Evolutionary conservation across 139 green algal genomes (phyloP).

Genomic region (Chlorella sp.): DNA sequence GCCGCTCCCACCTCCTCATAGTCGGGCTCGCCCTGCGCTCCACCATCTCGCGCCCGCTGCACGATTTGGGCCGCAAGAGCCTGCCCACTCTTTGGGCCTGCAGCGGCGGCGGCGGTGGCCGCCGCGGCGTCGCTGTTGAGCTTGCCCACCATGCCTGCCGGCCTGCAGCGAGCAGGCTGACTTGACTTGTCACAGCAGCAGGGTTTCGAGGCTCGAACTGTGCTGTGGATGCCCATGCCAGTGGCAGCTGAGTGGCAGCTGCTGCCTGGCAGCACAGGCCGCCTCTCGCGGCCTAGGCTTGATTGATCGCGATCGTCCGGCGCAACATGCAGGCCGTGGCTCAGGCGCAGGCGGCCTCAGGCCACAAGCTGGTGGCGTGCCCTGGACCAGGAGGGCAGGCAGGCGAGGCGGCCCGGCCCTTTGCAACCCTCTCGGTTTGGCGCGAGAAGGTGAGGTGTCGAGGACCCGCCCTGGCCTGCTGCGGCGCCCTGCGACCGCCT

Average conservation of each 20-base stretch:
- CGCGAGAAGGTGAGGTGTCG: constrained; percentile 22
- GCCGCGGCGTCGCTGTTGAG: too few relatives aligned
- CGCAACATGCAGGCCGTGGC: constrained; percentile 9
- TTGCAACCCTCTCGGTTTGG: constrained; percentile 24
- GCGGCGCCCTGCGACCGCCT: too few relatives aligned
- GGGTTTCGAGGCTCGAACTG: too few relatives aligned
- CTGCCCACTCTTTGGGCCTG: too few relatives aligned
- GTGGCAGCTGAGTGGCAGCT: too few relatives aligned
- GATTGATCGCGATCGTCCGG: not conserved
- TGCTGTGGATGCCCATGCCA: too few relatives aligned
- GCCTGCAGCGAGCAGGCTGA: too few relatives aligned
- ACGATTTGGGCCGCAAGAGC: not conserved
- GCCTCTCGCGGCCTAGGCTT: not conserved
- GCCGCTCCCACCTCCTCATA: constrained; percentile 6
- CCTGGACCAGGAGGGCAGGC: not conserved
- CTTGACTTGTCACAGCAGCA: too few relatives aligned
- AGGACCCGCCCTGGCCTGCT: too few relatives aligned
- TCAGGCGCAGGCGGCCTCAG: not conserved
- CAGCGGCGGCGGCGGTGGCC: too few relatives aligned
- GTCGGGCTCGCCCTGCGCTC: not conserved
- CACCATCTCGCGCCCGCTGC: not conserved
- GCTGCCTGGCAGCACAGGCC: not conserved
- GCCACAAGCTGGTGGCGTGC: not conserved
- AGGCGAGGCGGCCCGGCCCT: not conserved
- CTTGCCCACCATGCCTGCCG: too few relatives aligned